Evolutionary conservation across 2,329 filamentous ascomycete species (phyloP), one percentile per base, ranked within the genome.

Genomic region (Tolypocladium pustulatum): DNA sequence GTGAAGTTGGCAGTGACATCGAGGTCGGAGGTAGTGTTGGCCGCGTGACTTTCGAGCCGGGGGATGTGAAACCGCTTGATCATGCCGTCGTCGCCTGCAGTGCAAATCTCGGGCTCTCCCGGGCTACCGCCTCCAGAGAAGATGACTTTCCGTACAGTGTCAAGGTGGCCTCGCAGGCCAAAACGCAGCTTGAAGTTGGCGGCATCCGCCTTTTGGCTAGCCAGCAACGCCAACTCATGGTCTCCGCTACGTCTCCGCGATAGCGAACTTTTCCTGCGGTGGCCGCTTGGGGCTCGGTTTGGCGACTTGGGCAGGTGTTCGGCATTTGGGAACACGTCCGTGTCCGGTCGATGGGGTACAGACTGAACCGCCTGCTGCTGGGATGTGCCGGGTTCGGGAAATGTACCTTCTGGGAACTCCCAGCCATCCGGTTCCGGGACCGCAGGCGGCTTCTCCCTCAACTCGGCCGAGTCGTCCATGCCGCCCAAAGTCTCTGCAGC

Each of bases 21-120:
- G 30, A 97, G 81, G 71, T 97, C 94, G 34, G 85, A 90, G 56
- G 82, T 81, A 25, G 81, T 81, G 64, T 78, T 82, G 61, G 78
- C 71, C 8, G 73, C 64, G 73, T 83, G 70, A 69, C 76, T 66
- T 58, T 88, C 88, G 63, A 92, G 89, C 49, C 89, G 87, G 12
- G 94, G 94, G 61, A 99, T 91, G 67, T 96, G 92, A 87, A 96
- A 99, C 57, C 94, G 85, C 73, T 99, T 99, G 71, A 99, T 89
- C 66, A 93, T 89, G 59, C 93, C 93, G 70, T 99, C 94, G 67
- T 99, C 94, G 58, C 93, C 91, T 55, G 90, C 91, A 3, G 93
- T 99, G 74, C 93, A 97, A 57, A 99, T 93, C 72, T 99, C 94
- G 1, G 94, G 94, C 70, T 99, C 94, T 4, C 90, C 91, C 4